Evolutionary conservation across 176 grass and related monocot species (phyloP), one percentile per base, ranked within the genome.

Genomic region (Raddia distichophylla): DNA sequence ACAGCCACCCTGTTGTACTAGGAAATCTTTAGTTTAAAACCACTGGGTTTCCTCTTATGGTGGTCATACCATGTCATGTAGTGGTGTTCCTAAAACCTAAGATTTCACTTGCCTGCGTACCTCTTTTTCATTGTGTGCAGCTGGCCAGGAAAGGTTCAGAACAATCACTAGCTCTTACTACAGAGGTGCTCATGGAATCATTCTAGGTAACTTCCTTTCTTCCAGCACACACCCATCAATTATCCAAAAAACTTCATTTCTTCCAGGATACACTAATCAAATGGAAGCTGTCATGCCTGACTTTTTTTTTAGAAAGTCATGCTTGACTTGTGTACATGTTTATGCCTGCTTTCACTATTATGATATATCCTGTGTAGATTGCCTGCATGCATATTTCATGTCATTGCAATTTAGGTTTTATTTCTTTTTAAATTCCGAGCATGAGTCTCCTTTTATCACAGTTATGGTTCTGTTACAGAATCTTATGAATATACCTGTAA

Each of bases 81-180:
- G 20, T 75, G 19, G 19, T n/a, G 49, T 67, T 56, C 15, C 9
- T 54, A 56, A 40, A 20, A 45, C 15, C 5, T 54, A 56, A 40
- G 40, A 66, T 67, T 67, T 55, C 8, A 67, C 54, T 16, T 82
- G 14, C 10, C 60, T 50, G 17, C 51, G 14, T 1, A 79, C 34
- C 20, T 87, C 12, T 12, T 69, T 70, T 76, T 16, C 9, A 76
- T 83, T 68, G 49, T 75, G 80, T 94, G 79, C 85, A 99, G 96
- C 96, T 83, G 96, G 96, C 35, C 93, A 99, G 54, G 96, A 99
- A 80, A 99, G 91, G 73, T 99, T 99, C 84, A 93, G 93, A 67
- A 91, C 93, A 75, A 75, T 99, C 78, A 95, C 96, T 78, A 91
- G 93, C 80, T 99, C 96, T 88, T 99, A 99, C 75, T 95, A 95